Conservation (phyloP, 164 flowering plant species). For the Cinnamomum micranthum region DNA sequence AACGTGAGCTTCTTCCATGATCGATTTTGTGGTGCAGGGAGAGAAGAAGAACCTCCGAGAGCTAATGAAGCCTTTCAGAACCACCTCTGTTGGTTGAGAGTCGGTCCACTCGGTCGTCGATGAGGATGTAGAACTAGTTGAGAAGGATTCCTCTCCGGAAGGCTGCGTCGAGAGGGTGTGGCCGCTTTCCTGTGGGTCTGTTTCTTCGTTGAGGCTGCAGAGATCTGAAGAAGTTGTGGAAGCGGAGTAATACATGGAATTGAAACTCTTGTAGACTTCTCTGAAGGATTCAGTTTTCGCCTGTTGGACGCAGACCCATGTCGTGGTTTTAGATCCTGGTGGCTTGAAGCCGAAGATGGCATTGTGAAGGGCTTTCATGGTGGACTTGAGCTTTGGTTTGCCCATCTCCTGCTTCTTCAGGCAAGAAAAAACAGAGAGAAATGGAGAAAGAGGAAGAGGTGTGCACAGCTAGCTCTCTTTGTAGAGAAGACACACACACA, state of each 20-base stretch:
- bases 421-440: slow-evolving; percentile 3
- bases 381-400: slow-evolving; percentile 17
- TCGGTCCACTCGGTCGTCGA: slow-evolving; percentile 1
- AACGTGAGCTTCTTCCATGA: slow-evolving; percentile 1
- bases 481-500: slow-evolving; percentile 1
- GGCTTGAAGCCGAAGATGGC: slow-evolving; percentile 11
- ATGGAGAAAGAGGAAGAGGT: not conserved
- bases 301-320: slow-evolving; percentile 19
- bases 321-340: slow-evolving; percentile 8
- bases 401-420: slow-evolving; percentile 6
- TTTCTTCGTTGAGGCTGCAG: slow-evolving; percentile 9
- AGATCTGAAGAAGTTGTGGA: slow-evolving; percentile 6
- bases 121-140: slow-evolving; percentile 9
- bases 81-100: not conserved
- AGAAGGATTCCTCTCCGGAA: slow-evolving; percentile 1
- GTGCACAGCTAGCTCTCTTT: not conserved
- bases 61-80: slow-evolving; percentile 5
- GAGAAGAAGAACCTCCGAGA: slow-evolving; percentile 18
- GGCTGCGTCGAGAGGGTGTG: not conserved
- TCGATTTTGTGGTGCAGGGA: slow-evolving; percentile 19
- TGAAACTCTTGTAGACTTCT: slow-evolving; percentile 17
- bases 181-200: not conserved
- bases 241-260: slow-evolving; percentile 11
- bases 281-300: slow-evolving; percentile 20
- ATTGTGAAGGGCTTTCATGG: slow-evolving; percentile 15